phyloP scores from a whole-genome alignment of 371 early-diverging fungal species.

The Conidiobolus incongruus region DNA sequence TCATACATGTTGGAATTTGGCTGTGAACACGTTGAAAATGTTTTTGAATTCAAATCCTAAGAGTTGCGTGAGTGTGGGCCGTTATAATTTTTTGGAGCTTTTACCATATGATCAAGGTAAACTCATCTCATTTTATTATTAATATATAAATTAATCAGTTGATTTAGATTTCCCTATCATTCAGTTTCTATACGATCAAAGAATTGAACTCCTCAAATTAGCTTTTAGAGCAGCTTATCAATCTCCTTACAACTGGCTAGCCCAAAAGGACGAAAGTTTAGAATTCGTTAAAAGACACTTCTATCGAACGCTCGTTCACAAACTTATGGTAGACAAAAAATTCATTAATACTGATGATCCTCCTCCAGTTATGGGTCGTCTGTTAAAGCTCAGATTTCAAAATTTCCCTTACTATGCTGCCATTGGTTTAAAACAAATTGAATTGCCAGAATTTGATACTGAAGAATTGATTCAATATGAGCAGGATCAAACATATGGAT shows the following conservation, averaged over 20 bases:
- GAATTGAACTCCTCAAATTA: slow-evolving; percentile 22
- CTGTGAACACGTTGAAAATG: slow-evolving; percentile 40
- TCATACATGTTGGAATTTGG: slow-evolving; percentile 70
- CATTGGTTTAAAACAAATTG: not conserved
- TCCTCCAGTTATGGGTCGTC: slow-evolving; percentile 21
- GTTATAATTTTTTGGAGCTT: slow-evolving; percentile 35
- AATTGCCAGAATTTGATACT: not conserved
- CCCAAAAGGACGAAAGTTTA: slow-evolving; percentile 15
- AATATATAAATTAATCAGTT: too few relatives aligned
- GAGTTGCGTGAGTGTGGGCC: slow-evolving; percentile 58
- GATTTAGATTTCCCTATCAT: not conserved
- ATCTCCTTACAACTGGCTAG: slow-evolving; percentile 41
- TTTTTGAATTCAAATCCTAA: slow-evolving; percentile 37
- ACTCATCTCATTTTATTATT: slow-evolving; percentile 4
- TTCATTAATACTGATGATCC: slow-evolving; percentile 14
- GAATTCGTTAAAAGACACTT: slow-evolving; percentile 32
- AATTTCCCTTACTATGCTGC: slow-evolving; percentile 13
- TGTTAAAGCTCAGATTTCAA: slow-evolving; percentile 17
- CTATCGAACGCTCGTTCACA: slow-evolving; percentile 37
- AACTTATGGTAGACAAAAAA: slow-evolving; percentile 16
- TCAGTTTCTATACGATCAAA: not conserved
- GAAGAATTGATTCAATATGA: not conserved
- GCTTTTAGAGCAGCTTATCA: slow-evolving; percentile 59
- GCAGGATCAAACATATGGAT: not conserved
- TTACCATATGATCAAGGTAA: not conserved